Percentiles rank a stretch among this genome's conserved stretches.
phyloP scores from a whole-genome alignment of 441 rosid species.

The Bruguiera hainesii region DNA sequence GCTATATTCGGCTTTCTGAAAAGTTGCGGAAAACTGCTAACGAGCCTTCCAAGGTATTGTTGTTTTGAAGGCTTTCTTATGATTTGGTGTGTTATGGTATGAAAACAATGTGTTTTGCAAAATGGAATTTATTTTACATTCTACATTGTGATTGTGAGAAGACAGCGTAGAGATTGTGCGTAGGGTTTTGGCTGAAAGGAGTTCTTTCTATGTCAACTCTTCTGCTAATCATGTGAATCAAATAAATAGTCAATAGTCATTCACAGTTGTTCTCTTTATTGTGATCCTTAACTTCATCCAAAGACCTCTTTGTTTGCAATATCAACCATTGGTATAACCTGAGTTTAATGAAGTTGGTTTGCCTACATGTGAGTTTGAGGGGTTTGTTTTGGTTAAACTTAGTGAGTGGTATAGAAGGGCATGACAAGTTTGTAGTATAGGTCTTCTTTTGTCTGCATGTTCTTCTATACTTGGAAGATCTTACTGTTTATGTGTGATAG shows the following conservation, averaged over 20 bases:
- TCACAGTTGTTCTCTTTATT: background rate
- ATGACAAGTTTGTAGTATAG: background rate
- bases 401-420: background rate
- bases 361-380: background rate
- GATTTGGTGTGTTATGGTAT: background rate
- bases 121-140: background rate
- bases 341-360: background rate
- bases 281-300: background rate
- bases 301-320: background rate
- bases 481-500: no score
- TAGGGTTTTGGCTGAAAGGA: background rate
- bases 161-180: background rate
- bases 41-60: slow-evolving; percentile 86
- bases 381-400: background rate
- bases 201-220: background rate
- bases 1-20: slow-evolving; percentile 85
- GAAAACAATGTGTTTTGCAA: background rate
- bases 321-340: background rate
- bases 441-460: no score
- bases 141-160: background rate
- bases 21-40: slow-evolving; percentile 65
- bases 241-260: background rate
- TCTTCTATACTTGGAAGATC: no score
- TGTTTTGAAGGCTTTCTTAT: background rate
- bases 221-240: background rate